Evolutionary conservation across 306 rosid genomes (phyloP), one percentile per base, ranked within the genome.

Genomic region (Casuarina equisetifolia): DNA sequence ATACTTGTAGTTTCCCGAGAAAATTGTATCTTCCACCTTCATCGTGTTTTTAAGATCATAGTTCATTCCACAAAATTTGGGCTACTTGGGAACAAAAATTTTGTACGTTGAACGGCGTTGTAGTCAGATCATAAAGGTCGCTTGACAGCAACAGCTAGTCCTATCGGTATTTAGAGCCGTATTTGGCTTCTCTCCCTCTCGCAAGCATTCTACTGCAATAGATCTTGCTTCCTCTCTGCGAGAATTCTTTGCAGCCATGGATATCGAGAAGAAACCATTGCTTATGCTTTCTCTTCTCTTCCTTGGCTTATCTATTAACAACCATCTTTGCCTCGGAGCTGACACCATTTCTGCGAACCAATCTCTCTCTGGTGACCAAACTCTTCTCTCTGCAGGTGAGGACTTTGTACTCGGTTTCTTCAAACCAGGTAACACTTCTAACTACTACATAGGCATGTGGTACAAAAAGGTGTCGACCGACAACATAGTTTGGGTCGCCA

Each of bases 381-480:
- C 90, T 25, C 81, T 89, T 55, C 75, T 81, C 73, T 91, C 93
- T 15, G 36, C 76, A 0, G 69, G 70, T 44, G 89, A 82, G 3
- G 25, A 44, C 71, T 91, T 89, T 39, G 85, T 70, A 40, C 66
- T 91, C 78, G 96, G 96, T 73, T 91, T 91, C 88, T 78, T 85
- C 86, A 69, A 48, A 8, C 55, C 86, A 84, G 89, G 92, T 84
- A 84, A 81, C 1, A 19, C 86, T 57, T 79, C 87, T 12, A 86
- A 84, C n/a, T 84, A 83, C 79, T 89, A 91, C 73, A 80, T 87
- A 81, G 87, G 93, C 79, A 88, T 86, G 6, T 89, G 92, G 97
- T 89, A 91, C 92, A 78, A 77, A 16, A 52, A 69, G 12, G 19
- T 86, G 4, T 4, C 76, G 19, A 2, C 0, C 4, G 38, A 3